Evolutionary conservation across 1,284 basidiomycete genomes (phyloP).

Genomic region (Pyrrhoderma lamaoense): DNA sequence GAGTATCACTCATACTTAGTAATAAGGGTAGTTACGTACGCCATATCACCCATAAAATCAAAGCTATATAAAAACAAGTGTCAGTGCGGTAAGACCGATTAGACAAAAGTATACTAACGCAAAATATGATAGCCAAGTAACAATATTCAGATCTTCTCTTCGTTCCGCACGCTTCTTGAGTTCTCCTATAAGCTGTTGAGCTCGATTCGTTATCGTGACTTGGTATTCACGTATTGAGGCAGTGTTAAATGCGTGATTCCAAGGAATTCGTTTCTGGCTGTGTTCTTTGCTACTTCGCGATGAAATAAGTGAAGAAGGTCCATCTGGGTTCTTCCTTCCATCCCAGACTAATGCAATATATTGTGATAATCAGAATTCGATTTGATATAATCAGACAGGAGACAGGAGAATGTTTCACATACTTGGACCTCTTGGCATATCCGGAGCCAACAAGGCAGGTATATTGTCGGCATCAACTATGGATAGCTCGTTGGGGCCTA

Average conservation of each 20-base stretch:
- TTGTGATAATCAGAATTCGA: slow-evolving; percentile 4
- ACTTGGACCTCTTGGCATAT: slow-evolving; percentile 30
- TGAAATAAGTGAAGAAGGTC: slow-evolving; percentile 1
- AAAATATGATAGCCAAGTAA: slow-evolving; percentile 32
- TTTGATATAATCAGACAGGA: neutral
- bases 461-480: slow-evolving; percentile 27
- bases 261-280: slow-evolving; percentile 32
- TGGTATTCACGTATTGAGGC: slow-evolving; percentile 36
- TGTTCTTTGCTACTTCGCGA: slow-evolving; percentile 32
- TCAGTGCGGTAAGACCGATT: slow-evolving; percentile 26
- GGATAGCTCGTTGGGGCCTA: slow-evolving; percentile 33
- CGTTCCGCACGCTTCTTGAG: slow-evolving; percentile 20
- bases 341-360: slow-evolving; percentile 19
- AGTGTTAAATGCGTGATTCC: slow-evolving; percentile 36
- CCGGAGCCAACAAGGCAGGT: slow-evolving; percentile 25
- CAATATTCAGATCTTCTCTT: slow-evolving; percentile 25
- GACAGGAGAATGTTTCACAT: neutral
- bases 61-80: slow-evolving; percentile 30
- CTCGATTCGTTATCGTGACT: slow-evolving; percentile 28
- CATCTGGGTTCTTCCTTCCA: slow-evolving; percentile 13
- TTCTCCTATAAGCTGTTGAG: slow-evolving; percentile 28
- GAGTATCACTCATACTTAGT: neutral
- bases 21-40: slow-evolving; percentile 18
- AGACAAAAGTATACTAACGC: slow-evolving; percentile 7
- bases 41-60: slow-evolving; percentile 36